Evolutionary conservation across 192 early-diverging fungal genomes (phyloP), one percentile per base, ranked within the genome.

Genomic region (Polychytrium aggregatum): DNA sequence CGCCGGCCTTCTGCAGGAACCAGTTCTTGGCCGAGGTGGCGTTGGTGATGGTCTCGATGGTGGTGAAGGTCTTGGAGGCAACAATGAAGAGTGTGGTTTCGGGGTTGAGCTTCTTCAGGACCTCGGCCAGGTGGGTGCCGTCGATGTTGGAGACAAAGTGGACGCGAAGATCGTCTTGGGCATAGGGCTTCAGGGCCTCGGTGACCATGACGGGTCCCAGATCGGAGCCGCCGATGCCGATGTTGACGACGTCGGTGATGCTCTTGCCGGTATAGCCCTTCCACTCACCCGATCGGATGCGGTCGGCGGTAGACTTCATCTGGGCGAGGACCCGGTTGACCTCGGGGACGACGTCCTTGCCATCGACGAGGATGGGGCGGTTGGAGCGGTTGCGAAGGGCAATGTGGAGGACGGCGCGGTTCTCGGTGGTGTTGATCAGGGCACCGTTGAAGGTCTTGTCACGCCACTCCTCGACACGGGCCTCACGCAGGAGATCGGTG

Each of bases 61-160:
- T 98, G 18, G 94, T 98, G 45, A 96, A 98, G 16, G 94, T 98
- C 82, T 98, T 98, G 45, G 83, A 86, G 26, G 94, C 94, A 49
- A 98, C 74, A 52, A 98, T 96, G 64, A 96, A 98, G 51, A 98
- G 62, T 5, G 87, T 76, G 10, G 86, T 86, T 47, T 90, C 90
- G 21, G 90, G 84, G 59, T 93, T 64, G 46, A 91, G 67, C 18
- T 64, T 55, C 76, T 92, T 92, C 55, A 96, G 68, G 0, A 81
- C 82, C 72, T 98, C 94, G 20, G 91, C 91, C 46, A 98, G 72
- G 53, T 98, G 91, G 17, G 94, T 98, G 46, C 94, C 94, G 52
- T 98, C 94, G 58, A 98, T 88, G 68, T 98, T 98, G 50, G 84
- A 87, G 33, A 98, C 92, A 82, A 91, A 98, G 68, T 98, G 92